Percentiles rank a stretch among this genome's conserved stretches.
Evolutionary conservation across 805 yeast species (phyloP).

Genomic region (Yarrowia osloensis): DNA sequence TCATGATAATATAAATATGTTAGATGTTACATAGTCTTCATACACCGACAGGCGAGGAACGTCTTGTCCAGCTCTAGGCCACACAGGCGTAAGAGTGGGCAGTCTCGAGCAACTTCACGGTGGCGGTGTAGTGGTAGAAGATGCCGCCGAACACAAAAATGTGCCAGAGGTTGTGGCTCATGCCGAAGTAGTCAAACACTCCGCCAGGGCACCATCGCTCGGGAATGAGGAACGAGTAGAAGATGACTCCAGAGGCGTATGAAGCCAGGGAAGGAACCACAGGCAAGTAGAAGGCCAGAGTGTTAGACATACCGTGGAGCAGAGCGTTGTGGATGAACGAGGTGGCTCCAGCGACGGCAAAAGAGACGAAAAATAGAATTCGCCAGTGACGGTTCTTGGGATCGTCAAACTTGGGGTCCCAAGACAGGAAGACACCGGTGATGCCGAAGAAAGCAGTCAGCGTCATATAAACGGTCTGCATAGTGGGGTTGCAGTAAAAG

Average conservation of each 20-base stretch:
- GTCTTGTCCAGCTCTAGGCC: neutral
- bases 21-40: neutral
- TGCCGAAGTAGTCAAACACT: slow-evolving; percentile 54
- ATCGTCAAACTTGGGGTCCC: slow-evolving; percentile 89
- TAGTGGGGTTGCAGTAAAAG: slow-evolving; percentile 58
- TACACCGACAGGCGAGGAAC: too few relatives aligned
- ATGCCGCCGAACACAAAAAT: slow-evolving; percentile 85
- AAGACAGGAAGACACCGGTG: slow-evolving; percentile 75
- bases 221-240: slow-evolving; percentile 85
- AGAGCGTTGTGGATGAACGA: slow-evolving; percentile 60
- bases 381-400: slow-evolving; percentile 82
- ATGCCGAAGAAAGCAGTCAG: slow-evolving; percentile 68
- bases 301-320: slow-evolving; percentile 56
- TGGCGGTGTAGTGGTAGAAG: slow-evolving; percentile 82
- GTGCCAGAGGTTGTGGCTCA: slow-evolving; percentile 98
- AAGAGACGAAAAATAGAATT: slow-evolving; percentile 74
- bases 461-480: slow-evolving; percentile 54
- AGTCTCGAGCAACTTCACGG: slow-evolving; percentile 66
- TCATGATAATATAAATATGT: slow-evolving; percentile 12
- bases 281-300: slow-evolving; percentile 64
- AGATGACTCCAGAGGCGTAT: slow-evolving; percentile 79
- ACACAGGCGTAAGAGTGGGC: slow-evolving; percentile 33
- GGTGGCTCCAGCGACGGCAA: slow-evolving; percentile 73
- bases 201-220: slow-evolving; percentile 62
- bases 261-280: slow-evolving; percentile 69